Conservation (phyloP, 2,329 filamentous ascomycete species). For the Tolypocladium album region DNA sequence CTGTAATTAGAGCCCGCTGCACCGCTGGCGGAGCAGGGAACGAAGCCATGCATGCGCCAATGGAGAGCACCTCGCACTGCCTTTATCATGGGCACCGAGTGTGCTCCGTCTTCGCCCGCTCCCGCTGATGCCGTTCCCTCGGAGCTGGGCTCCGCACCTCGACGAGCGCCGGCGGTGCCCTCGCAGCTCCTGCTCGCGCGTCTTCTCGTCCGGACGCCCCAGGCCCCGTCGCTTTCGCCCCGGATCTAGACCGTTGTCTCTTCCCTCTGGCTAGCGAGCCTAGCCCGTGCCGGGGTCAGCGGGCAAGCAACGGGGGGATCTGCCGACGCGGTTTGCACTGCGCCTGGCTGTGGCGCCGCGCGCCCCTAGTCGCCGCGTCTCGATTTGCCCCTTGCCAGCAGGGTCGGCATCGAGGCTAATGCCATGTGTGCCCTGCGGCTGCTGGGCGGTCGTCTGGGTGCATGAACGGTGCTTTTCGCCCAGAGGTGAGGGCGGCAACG, state of each 20-base stretch:
- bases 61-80: background rate
- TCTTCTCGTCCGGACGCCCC: background rate
- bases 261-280: background rate
- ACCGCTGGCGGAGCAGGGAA: background rate
- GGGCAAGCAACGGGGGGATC: background rate
- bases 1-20: background rate
- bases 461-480: background rate
- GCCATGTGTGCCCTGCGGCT: background rate
- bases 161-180: too few relatives aligned
- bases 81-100: background rate
- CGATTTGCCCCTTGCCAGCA: background rate
- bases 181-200: too few relatives aligned
- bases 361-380: too few relatives aligned
- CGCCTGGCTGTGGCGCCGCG: background rate
- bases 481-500: background rate
- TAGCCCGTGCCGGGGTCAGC: too few relatives aligned
- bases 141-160: background rate
- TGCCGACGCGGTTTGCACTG: background rate
- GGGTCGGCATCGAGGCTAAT: background rate
- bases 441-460: background rate
- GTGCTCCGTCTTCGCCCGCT: background rate
- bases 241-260: background rate
- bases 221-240: background rate
- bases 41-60: background rate
- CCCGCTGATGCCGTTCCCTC: background rate